These are phyloP conservation scores for Phytopythium aichiense DNA, from an alignment of 352 stramenopile genomes.

Conservation along the genomic window DNA sequence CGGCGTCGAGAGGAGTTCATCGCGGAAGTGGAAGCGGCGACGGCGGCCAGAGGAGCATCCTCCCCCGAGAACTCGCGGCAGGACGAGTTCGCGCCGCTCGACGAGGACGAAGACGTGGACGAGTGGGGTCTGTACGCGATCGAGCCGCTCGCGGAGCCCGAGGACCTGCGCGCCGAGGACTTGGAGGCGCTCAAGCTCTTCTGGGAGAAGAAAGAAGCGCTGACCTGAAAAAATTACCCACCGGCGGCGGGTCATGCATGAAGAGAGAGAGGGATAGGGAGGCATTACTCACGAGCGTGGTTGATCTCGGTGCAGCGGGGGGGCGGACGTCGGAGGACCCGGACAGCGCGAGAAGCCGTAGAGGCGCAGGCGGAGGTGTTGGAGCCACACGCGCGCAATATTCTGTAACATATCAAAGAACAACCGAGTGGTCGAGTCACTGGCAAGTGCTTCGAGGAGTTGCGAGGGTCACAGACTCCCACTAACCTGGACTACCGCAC, in stretches of 20 bases:
- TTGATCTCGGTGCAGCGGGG: too few relatives aligned
- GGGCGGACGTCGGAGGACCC: too few relatives aligned
- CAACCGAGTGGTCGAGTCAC: too few relatives aligned
- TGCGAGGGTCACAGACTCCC: too few relatives aligned
- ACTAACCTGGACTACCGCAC: too few relatives aligned
- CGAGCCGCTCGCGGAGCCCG: conserved; percentile 21
- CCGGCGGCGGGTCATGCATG: neutral
- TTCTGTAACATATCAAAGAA: too few relatives aligned
- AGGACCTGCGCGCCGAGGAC: conserved; percentile 20
- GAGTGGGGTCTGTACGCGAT: conserved; percentile 22
- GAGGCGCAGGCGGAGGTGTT: too few relatives aligned
- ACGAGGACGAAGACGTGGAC: conserved; percentile 28
- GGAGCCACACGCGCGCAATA: too few relatives aligned
- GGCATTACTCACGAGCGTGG: neutral
- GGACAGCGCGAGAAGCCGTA: too few relatives aligned
- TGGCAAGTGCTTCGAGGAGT: too few relatives aligned
- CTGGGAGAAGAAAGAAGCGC: conserved; percentile 7
- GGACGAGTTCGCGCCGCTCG: conserved; percentile 21
- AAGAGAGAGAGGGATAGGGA: too few relatives aligned
- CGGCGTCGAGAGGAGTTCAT: neutral
- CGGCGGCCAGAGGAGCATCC: neutral
- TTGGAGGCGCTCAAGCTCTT: conserved; percentile 21
- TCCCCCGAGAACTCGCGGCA: neutral
- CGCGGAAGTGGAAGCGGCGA: neutral
- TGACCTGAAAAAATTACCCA: neutral